Conservation (phyloP, 1,139 yeast genomes). For the Tardiomyces blankii region DNA sequence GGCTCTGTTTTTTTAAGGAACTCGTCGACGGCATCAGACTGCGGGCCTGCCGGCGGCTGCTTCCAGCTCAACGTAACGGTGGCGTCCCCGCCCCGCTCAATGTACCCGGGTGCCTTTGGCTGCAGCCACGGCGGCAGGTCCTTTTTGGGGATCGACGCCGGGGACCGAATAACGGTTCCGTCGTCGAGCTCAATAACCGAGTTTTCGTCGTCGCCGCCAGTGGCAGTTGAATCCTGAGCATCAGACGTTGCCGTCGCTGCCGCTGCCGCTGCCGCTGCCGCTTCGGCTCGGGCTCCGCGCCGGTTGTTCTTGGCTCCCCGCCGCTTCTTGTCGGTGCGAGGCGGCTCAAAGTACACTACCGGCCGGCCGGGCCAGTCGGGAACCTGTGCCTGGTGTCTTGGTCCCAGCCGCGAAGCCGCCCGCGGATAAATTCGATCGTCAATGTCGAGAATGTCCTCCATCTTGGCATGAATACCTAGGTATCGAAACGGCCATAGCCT, state of each 20-base stretch:
- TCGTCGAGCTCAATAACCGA: background rate
- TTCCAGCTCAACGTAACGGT: conserved; percentile 68
- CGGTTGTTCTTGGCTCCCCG: background rate
- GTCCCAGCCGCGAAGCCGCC: conserved; percentile 68
- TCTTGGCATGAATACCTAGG: conserved; percentile 62
- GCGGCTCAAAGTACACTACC: conserved; percentile 52
- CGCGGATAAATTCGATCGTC: conserved; percentile 78
- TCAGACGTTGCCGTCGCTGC: background rate
- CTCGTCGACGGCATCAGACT: conserved; percentile 35
- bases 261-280: too few species aligned
- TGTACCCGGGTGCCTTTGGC: conserved; percentile 65
- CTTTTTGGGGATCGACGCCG: conserved; percentile 15
- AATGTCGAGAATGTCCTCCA: conserved; percentile 70
- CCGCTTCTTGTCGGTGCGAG: background rate
- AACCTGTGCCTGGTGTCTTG: conserved; percentile 62
- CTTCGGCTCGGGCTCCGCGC: background rate
- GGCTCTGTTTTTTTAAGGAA: conserved; percentile 47
- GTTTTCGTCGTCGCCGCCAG: background rate
- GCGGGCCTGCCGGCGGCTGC: conserved; percentile 22
- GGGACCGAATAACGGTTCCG: background rate
- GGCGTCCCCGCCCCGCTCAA: conserved; percentile 66
- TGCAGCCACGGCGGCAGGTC: conserved; percentile 54
- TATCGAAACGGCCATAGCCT: conserved; percentile 65
- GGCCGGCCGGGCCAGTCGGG: conserved; percentile 60
- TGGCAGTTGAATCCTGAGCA: too few species aligned